phyloP scores from a whole-genome alignment of 768 basidiomycete genomes.

The Termitomyces sp. region DNA sequence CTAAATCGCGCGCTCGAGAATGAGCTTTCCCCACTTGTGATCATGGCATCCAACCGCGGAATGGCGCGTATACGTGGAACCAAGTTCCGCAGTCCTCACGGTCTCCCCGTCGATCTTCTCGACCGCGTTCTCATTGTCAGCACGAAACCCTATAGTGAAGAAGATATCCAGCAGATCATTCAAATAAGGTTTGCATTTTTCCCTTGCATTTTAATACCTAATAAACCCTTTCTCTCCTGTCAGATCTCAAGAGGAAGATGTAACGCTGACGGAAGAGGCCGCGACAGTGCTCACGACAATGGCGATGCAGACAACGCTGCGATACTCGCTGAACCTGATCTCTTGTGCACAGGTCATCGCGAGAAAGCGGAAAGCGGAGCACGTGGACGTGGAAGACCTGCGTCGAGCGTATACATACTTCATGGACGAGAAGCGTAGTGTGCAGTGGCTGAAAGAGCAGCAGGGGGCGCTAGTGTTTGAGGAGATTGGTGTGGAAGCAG shows the following conservation, averaged over 20 bases:
- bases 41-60: conserved; percentile 97
- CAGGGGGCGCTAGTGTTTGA: conserved; percentile 73
- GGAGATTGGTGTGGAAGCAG: conserved; percentile 42
- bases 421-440: conserved; percentile 90
- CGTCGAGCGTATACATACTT: conserved; percentile 84
- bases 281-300: conserved; percentile 81
- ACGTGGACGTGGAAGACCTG: conserved; percentile 84
- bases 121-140: conserved; percentile 96
- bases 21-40: conserved; percentile 90
- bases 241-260: conserved; percentile 74
- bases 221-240: neutral
- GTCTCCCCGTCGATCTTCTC: conserved; percentile 89
- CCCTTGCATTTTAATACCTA: no score
- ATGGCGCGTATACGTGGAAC: conserved; percentile 95
- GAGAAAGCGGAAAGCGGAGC: conserved; percentile 72
- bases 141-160: conserved; percentile 79
- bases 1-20: conserved; percentile 94
- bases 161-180: conserved; percentile 89
- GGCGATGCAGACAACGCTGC: conserved; percentile 84
- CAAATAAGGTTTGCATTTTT: conserved; percentile 66
- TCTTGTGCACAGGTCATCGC: conserved; percentile 89
- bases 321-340: conserved; percentile 93
- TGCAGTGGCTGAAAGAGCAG: conserved; percentile 88
- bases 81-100: conserved; percentile 91
- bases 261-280: conserved; percentile 72